Conservation (phyloP, 164 flowering plant genomes). For the Liquidambar formosana region DNA sequence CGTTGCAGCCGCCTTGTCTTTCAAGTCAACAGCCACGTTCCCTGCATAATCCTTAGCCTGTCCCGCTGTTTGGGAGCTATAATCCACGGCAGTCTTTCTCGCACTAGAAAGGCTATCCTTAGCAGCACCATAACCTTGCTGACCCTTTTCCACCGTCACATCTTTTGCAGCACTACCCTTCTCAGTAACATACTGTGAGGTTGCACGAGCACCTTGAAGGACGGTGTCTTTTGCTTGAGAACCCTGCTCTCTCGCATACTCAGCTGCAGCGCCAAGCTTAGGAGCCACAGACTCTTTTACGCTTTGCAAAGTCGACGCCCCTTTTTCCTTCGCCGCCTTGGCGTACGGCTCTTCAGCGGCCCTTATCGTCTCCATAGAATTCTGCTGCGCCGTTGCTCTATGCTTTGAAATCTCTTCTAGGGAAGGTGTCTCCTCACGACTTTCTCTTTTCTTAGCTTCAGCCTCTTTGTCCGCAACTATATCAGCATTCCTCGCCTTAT, state of each 20-base stretch:
- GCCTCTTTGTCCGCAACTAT: no score
- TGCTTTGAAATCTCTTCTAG: conserved; percentile 46
- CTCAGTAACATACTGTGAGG: conserved; percentile 24
- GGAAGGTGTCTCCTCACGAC: conserved; percentile 12
- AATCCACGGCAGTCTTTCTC: conserved; percentile 24
- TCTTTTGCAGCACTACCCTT: conserved; percentile 27
- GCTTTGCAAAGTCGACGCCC: neutral
- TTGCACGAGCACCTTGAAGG: conserved; percentile 6
- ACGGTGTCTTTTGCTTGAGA: conserved; percentile 28
- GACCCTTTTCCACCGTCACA: conserved; percentile 21
- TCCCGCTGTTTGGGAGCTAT: conserved; percentile 21
- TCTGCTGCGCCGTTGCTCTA: conserved; percentile 57
- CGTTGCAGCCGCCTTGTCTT: conserved; percentile 43
- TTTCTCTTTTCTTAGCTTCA: neutral
- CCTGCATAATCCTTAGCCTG: conserved; percentile 33
- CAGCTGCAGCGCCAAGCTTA: conserved; percentile 14
- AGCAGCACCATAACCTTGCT: conserved; percentile 14
- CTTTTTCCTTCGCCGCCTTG: conserved; percentile 23
- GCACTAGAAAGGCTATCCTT: conserved; percentile 25
- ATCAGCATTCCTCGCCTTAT: conserved; percentile 5
- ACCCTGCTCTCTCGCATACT: conserved; percentile 20
- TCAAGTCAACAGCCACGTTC: conserved; percentile 33
- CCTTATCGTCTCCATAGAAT: conserved; percentile 43
- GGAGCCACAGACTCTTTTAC: conserved; percentile 20
- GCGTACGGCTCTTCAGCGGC: conserved; percentile 53